Base-by-base conservation (phyloP, 129 eudicot genomes). In the Pulicaria dysenterica region DNA sequence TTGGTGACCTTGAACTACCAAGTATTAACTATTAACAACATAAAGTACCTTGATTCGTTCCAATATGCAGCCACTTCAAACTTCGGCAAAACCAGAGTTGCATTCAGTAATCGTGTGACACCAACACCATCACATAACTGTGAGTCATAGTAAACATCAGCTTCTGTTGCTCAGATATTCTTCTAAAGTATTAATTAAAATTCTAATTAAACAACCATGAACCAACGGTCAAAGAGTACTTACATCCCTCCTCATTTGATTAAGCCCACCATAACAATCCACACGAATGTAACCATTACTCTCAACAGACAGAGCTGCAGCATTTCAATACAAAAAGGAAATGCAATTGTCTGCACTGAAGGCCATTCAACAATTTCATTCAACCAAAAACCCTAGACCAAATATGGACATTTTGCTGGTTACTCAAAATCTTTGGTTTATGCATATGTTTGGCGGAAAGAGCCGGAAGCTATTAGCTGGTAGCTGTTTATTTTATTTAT, bases 251-350 rank as follows among this genome's bases (percentile, higher is more conserved):
- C 99, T 90, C 99, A 90, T 85, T 64, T 94, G 99, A 83, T 94
- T 94, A 78, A 94, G 99, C 59, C 99, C 99, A 31, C 97, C 97
- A 80, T 88, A 94, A 85, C 99, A 94, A 90, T 94, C 97, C 84
- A 90, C 97, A 69, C 97, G 95, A 60, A 94, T 84, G 72, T 88
- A 94, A 56, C 99, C 99, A 94, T 90, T 94, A 67, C 69, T 90
- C 79, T 82, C 72, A 12, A 60, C 83, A 39, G 99, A 94, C 62
- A 90, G 86, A 86, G 93, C 97, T 94, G 97, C 93, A 94, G 91
- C 92, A 90, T 84, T 82, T 84, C 86, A 93, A 86, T 85, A 87
- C 76, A 85, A 69, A 82, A 60, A 80, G 81, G 89, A 84, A 66
- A 84, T 45, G 83, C 90, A 88, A 79, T 72, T 60, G 86, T 89